These are phyloP conservation scores for Epichloe uncinata DNA, from an alignment of 2,329 filamentous ascomycete genomes.

Conservation along the genomic window DNA sequence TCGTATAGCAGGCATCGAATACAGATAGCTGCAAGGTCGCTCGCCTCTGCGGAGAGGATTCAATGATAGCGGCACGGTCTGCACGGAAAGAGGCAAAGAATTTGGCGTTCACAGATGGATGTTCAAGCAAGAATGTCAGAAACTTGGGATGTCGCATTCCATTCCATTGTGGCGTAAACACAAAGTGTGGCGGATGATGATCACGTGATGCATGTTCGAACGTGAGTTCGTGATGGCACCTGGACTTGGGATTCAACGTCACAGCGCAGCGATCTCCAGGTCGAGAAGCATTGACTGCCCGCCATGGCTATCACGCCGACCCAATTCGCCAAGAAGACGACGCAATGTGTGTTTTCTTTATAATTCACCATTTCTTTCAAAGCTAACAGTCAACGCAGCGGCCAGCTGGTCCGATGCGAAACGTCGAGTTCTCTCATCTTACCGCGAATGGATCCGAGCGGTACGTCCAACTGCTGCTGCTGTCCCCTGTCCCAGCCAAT, in stretches of 20 bases:
- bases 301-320: constrained; percentile 85
- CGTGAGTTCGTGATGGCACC: background rate
- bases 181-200: background rate
- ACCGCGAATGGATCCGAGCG: constrained; percentile 91
- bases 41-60: background rate
- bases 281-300: constrained; percentile 27
- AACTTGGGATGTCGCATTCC: background rate
- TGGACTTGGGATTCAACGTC: constrained; percentile 11
- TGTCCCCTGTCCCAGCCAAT: background rate
- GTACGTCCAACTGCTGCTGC: constrained; percentile 44
- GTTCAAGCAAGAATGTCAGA: background rate
- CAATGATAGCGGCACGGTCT: background rate
- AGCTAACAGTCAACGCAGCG: constrained; percentile 44
- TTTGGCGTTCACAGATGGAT: background rate
- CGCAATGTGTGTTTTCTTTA: constrained; percentile 54
- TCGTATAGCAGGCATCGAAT: constrained; percentile 63
- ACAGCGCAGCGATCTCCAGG: constrained; percentile 16
- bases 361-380: background rate
- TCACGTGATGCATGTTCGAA: constrained; percentile 17
- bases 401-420: constrained; percentile 82
- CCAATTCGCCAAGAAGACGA: constrained; percentile 71
- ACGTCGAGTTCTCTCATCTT: constrained; percentile 72
- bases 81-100: background rate
- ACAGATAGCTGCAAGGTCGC: background rate
- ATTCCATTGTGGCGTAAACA: constrained; percentile 7